These are phyloP conservation scores for Fusarium lateritium DNA, from an alignment of 2,329 filamentous ascomycete genomes.

Conservation along the genomic window DNA sequence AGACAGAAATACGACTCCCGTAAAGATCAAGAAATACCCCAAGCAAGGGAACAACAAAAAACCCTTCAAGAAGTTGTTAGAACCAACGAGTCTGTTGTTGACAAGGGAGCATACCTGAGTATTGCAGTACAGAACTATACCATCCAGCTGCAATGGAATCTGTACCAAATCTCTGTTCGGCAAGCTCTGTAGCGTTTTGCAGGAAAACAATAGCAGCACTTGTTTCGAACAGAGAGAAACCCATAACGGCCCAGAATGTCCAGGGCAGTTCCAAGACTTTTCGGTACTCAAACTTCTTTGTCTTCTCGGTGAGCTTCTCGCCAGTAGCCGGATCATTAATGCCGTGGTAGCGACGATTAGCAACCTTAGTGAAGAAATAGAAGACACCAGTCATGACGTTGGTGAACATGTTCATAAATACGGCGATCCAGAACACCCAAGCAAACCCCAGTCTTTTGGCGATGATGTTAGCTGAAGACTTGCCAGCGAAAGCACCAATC, in stretches of 20 bases:
- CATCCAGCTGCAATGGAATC: constrained; percentile 68
- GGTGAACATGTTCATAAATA: constrained; percentile 75
- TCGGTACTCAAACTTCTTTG: constrained; percentile 66
- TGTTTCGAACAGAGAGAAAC: constrained; percentile 71
- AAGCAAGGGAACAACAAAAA: constrained; percentile 69
- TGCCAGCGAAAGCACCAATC: constrained; percentile 71
- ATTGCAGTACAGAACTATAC: constrained; percentile 70
- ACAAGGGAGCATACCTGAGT: constrained; percentile 44
- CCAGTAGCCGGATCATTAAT: constrained; percentile 63
- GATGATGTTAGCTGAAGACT: constrained; percentile 71
- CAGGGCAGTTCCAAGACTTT: constrained; percentile 70
- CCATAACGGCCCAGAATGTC: constrained; percentile 69
- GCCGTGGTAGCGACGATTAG: constrained; percentile 23
- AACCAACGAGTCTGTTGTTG: fast-evolving
- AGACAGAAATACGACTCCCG: constrained; percentile 65
- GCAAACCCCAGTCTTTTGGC: constrained; percentile 60
- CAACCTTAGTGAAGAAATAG: constrained; percentile 63
- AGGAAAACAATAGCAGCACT: constrained; percentile 67
- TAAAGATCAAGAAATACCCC: constrained; percentile 69
- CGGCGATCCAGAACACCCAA: constrained; percentile 72
- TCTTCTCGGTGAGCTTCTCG: constrained; percentile 69
- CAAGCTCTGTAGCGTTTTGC: constrained; percentile 72
- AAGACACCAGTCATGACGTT: constrained; percentile 67
- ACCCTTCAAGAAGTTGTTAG: constrained; percentile 51
- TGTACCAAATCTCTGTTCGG: constrained; percentile 69